These are phyloP conservation scores for Protomyces macrosporus DNA, from an alignment of 1,139 yeast species.

Conservation along the genomic window DNA sequence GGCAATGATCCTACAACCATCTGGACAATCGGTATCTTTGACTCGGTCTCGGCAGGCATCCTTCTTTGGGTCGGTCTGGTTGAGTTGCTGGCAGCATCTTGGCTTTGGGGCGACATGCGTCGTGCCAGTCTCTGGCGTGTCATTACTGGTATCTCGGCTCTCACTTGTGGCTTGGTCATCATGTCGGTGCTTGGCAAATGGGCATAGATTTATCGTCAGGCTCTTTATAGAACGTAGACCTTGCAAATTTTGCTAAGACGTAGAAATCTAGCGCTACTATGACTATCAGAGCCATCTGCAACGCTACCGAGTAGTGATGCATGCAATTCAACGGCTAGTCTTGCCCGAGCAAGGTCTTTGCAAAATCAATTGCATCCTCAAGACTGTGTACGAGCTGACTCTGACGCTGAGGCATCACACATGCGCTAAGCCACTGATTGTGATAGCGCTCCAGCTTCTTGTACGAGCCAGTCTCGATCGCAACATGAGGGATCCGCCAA, in stretches of 20 bases:
- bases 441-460: slow-evolving; percentile 4
- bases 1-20: slow-evolving; percentile 53
- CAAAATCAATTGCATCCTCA: not conserved
- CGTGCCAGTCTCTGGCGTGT: slow-evolving; percentile 22
- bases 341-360: not conserved
- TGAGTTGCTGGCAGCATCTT: slow-evolving; percentile 85
- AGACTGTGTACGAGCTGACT: not conserved
- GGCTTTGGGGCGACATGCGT: slow-evolving; percentile 52
- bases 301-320: too few relatives aligned
- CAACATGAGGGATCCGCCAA: slow-evolving; percentile 13
- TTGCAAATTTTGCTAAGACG: too few relatives aligned
- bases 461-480: slow-evolving; percentile 1
- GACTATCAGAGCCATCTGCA: too few relatives aligned
- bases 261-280: too few relatives aligned
- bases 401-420: not conserved
- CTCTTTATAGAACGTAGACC: not conserved
- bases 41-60: slow-evolving; percentile 79
- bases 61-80: slow-evolving; percentile 79
- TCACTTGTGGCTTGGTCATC: slow-evolving; percentile 33
- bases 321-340: too few relatives aligned
- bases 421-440: not conserved
- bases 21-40: slow-evolving; percentile 72
- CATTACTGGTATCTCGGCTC: slow-evolving; percentile 23
- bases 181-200: slow-evolving; percentile 38
- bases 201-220: slow-evolving; percentile 31